Percentiles rank a stretch among this genome's conserved stretches.
Conservation (phyloP, 75 land plant genomes). For the Cryptomeria japonica region DNA sequence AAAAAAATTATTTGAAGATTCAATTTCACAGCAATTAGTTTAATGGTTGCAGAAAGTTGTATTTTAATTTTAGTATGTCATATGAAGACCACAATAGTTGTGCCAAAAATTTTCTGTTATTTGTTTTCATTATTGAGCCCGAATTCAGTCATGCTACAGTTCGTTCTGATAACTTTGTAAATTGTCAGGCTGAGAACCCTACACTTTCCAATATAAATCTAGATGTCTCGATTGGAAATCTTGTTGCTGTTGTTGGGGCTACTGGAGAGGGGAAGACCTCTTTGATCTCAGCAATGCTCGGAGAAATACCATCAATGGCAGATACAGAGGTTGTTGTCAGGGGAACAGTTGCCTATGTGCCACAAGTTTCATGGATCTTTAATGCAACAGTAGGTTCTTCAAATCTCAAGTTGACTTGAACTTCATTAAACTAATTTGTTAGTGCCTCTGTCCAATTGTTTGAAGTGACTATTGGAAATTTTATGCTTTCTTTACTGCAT, state of each 20-base stretch:
- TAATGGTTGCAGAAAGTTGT: background rate
- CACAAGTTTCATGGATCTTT: conserved; percentile 98
- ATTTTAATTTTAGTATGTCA: background rate
- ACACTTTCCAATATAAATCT: conserved; percentile 86
- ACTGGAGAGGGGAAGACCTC: conserved; percentile 99
- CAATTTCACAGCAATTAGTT: background rate
- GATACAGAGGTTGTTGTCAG: conserved; percentile 53
- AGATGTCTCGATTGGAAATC: conserved; percentile 79
- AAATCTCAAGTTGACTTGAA: background rate
- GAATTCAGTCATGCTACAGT: background rate
- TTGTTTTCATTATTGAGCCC: background rate
- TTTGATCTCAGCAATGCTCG: conserved; percentile 87
- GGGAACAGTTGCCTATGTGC: conserved; percentile 95
- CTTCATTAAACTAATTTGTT: background rate
- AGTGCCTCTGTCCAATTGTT: background rate
- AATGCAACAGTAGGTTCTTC: conserved; percentile 83
- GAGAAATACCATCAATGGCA: conserved; percentile 71
- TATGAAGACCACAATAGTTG: background rate
- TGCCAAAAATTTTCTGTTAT: background rate
- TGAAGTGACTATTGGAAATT: background rate
- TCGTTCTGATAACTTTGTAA: conserved; percentile 10
- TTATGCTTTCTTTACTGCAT: background rate
- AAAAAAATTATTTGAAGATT: background rate
- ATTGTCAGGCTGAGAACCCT: conserved; percentile 61
- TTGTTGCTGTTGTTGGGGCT: conserved; percentile 90